These are phyloP conservation scores for Kazachstania bromeliacearum DNA, from an alignment of 805 yeast genomes.

Conservation along the genomic window DNA sequence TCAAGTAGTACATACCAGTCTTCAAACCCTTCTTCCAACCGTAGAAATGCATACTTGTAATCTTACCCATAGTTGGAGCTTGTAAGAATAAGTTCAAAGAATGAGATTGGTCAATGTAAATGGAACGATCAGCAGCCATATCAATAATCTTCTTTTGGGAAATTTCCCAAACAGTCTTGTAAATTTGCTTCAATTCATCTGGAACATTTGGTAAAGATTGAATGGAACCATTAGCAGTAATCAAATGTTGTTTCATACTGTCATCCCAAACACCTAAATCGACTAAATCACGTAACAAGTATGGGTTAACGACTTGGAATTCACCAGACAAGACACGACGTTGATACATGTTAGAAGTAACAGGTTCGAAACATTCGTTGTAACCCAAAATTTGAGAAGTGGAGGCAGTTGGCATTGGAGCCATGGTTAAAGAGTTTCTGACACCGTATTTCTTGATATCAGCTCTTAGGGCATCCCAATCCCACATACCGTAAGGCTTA, in stretches of 20 bases:
- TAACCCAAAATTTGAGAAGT: conserved; percentile 92
- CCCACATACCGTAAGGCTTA: conserved; percentile 72
- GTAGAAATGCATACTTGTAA: conserved; percentile 96
- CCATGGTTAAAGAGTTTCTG: conserved; percentile 80
- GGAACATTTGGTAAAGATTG: conserved; percentile 72
- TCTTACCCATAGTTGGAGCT: conserved; percentile 91
- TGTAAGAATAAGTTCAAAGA: conserved; percentile 80
- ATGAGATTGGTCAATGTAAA: conserved; percentile 86
- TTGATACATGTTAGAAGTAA: conserved; percentile 84
- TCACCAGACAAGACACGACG: conserved; percentile 91
- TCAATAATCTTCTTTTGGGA: conserved; percentile 79
- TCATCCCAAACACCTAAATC: conserved; percentile 78
- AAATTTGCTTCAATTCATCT: conserved; percentile 59
- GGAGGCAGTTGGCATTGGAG: conserved; percentile 98
- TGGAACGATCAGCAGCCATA: conserved; percentile 73
- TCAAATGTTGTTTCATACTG: conserved; percentile 65
- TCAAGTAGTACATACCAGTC: conserved; percentile 96
- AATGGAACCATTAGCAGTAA: conserved; percentile 76
- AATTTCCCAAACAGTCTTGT: conserved; percentile 95
- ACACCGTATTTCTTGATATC: conserved; percentile 56
- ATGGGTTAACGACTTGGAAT: conserved; percentile 84
- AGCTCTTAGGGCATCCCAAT: conserved; percentile 68
- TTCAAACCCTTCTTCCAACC: conserved; percentile 98
- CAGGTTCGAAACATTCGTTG: conserved; percentile 94
- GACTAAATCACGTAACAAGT: conserved; percentile 70